These are phyloP conservation scores for Apostasia ramifera DNA, from an alignment of 106 monocot species.

Conservation along the genomic window DNA sequence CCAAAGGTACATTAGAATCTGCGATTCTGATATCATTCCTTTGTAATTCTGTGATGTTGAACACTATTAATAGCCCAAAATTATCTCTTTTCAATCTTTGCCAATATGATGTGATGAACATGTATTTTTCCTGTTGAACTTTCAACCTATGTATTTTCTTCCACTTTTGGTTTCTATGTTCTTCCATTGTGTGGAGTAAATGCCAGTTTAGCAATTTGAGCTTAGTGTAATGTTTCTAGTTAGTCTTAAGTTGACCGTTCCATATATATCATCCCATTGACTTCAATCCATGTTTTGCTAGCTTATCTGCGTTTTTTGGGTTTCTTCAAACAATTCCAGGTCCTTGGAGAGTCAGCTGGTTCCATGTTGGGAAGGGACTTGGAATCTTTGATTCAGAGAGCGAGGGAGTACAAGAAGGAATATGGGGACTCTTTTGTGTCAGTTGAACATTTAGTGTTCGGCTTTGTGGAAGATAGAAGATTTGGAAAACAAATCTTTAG, in stretches of 20 bases:
- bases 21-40: neutral
- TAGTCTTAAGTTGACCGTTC: too few relatives aligned
- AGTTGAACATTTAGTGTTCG: slow-evolving; percentile 90
- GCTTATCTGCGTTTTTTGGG: neutral
- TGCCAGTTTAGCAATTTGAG: neutral
- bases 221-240: neutral
- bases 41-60: neutral
- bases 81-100: neutral
- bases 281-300: neutral
- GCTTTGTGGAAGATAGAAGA: slow-evolving; percentile 69
- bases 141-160: neutral
- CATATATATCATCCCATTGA: too few relatives aligned
- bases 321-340: slow-evolving; percentile 25
- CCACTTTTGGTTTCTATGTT: neutral
- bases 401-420: slow-evolving; percentile 82
- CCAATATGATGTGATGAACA: too few relatives aligned
- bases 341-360: slow-evolving; percentile 87
- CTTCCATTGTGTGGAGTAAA: neutral
- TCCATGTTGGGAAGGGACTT: slow-evolving; percentile 86
- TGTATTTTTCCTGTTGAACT: too few relatives aligned
- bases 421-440: slow-evolving; percentile 93
- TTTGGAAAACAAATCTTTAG: slow-evolving; percentile 92
- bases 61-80: neutral
- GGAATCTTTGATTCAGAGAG: slow-evolving; percentile 88
- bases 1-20: slow-evolving; percentile 55